phyloP scores from a whole-genome alignment of 176 grass and related monocot species.

The Elaeis guineensis region DNA sequence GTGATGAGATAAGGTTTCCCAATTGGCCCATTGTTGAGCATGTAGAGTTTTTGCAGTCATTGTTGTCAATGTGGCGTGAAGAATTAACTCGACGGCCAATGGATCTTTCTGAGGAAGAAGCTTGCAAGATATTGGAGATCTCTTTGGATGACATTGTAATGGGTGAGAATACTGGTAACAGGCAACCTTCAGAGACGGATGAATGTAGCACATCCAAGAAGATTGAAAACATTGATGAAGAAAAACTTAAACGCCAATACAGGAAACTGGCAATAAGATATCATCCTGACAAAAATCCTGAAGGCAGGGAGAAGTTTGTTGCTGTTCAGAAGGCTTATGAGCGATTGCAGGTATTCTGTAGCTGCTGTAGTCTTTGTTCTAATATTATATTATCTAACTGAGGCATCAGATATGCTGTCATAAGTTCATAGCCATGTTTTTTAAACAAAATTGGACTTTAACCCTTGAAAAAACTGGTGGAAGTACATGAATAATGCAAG shows the following conservation, averaged over 20 bases:
- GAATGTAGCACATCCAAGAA: conserved; percentile 31
- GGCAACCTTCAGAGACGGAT: conserved; percentile 34
- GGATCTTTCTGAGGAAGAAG: conserved; percentile 97
- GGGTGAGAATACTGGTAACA: conserved; percentile 40
- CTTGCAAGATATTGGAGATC: conserved; percentile 95
- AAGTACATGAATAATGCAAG: no score
- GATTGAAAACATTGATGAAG: conserved; percentile 89
- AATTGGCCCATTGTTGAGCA: conserved; percentile 99
- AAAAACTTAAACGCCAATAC: conserved; percentile 98
- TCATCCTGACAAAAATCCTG: conserved; percentile 99
- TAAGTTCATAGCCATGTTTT: no score
- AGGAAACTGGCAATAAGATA: conserved; percentile 95
- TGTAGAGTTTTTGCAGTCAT: conserved; percentile 91
- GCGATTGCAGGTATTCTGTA: conserved; percentile 64
- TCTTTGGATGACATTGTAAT: conserved; percentile 86
- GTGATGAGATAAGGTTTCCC: conserved; percentile 98
- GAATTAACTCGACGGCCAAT: conserved; percentile 96
- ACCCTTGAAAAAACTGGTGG: no score
- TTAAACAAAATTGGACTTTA: no score
- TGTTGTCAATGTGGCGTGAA: conserved; percentile 98
- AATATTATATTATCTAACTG: no score
- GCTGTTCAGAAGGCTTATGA: conserved; percentile 99
- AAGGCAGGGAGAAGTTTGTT: conserved; percentile 97
- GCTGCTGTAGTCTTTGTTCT: no score
- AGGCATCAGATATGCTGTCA: no score